phyloP scores from a whole-genome alignment of 2,329 filamentous ascomycete species.

The Fusarium sarcochroum region DNA sequence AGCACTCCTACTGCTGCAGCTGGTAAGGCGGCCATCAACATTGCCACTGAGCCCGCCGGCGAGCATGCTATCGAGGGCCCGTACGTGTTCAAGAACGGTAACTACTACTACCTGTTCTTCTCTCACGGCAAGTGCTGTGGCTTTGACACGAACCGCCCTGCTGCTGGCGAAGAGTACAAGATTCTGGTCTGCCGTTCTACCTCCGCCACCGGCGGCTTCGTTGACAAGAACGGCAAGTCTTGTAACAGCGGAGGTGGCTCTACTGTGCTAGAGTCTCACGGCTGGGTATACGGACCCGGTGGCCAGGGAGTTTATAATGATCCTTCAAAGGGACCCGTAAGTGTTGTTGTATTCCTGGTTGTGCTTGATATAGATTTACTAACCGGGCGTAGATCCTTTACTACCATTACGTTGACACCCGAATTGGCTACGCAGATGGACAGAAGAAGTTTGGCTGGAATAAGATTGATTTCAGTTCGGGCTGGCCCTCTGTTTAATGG shows the following conservation, averaged over 20 bases:
- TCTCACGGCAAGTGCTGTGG: slow-evolving; percentile 73
- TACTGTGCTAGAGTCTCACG: slow-evolving; percentile 71
- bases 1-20: slow-evolving; percentile 50
- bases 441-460: slow-evolving; percentile 68
- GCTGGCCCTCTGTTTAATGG: slow-evolving; percentile 59
- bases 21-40: slow-evolving; percentile 21
- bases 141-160: slow-evolving; percentile 65
- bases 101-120: slow-evolving; percentile 76
- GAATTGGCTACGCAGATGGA: slow-evolving; percentile 48
- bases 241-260: slow-evolving; percentile 74
- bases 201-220: slow-evolving; percentile 66
- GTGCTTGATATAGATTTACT: background rate
- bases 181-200: slow-evolving; percentile 74
- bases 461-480: slow-evolving; percentile 62
- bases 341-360: background rate
- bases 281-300: slow-evolving; percentile 74
- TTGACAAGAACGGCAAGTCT: slow-evolving; percentile 67
- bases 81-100: slow-evolving; percentile 67
- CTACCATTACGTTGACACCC: slow-evolving; percentile 57
- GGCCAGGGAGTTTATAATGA: slow-evolving; percentile 65
- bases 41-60: slow-evolving; percentile 54
- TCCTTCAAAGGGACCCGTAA: slow-evolving; percentile 31
- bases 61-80: slow-evolving; percentile 71
- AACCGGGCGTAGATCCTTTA: slow-evolving; percentile 60
- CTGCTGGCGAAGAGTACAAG: slow-evolving; percentile 72